These are phyloP conservation scores for Suhomyces choctaworum DNA, from an alignment of 1,139 yeast genomes.

Conservation along the genomic window DNA sequence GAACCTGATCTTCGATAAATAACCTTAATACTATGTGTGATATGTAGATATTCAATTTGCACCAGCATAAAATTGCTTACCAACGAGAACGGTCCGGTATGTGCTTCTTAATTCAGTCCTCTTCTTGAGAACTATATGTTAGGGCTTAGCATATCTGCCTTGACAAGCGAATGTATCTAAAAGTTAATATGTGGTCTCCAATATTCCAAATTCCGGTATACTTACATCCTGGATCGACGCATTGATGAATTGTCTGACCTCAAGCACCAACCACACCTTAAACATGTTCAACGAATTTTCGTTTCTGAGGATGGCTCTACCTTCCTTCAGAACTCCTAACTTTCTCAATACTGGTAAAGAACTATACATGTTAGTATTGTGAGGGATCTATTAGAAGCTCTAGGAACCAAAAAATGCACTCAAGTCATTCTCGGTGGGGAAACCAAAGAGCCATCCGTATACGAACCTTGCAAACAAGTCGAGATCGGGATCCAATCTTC, in stretches of 20 bases:
- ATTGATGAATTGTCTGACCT: constrained; percentile 80
- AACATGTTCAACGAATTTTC: constrained; percentile 74
- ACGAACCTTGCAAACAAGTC: constrained; percentile 95
- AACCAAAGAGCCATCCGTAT: constrained; percentile 61
- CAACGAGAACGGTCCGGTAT: no score
- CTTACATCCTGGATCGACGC: constrained; percentile 78
- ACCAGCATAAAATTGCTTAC: no score
- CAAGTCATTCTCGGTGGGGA: constrained; percentile 45
- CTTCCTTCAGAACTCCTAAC: constrained; percentile 71
- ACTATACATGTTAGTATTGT: constrained; percentile 44
- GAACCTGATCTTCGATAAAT: no score
- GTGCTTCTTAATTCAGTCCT: no score
- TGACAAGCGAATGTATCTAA: constrained; percentile 47
- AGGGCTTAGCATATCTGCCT: constrained; percentile 53
- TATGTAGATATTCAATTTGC: no score
- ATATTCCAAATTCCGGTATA: constrained; percentile 1
- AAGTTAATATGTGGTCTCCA: constrained; percentile 28
- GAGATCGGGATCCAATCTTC: constrained; percentile 88
- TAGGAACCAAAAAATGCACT: constrained; percentile 5
- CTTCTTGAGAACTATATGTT: no score
- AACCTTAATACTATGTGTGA: no score
- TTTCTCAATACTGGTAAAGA: constrained; percentile 87
- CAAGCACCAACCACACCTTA: constrained; percentile 89
- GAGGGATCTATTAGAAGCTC: constrained; percentile 2
- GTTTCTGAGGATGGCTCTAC: constrained; percentile 55